Conservation (phyloP, 352 stramenopile species). For the Phytophthora quininea region DNA sequence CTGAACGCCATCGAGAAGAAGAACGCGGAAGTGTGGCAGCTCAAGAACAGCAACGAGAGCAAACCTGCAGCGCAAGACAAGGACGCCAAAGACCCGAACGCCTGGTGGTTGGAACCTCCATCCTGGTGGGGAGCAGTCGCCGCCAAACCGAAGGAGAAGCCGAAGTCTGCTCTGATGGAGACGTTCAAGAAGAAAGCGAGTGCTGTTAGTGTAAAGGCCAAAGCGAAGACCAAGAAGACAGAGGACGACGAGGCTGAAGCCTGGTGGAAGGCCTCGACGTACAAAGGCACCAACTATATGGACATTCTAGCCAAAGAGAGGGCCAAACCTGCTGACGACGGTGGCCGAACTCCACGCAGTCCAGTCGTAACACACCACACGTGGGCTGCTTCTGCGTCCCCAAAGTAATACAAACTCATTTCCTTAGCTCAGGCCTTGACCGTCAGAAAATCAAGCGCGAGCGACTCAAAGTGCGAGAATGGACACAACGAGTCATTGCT, state of each 20-base stretch:
- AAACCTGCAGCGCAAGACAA: conserved; percentile 11
- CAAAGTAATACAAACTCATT: conserved; percentile 22
- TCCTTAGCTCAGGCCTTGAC: conserved; percentile 19
- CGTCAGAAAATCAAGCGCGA: conserved; percentile 58
- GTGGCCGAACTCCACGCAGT: conserved; percentile 29
- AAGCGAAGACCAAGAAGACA: conserved; percentile 14
- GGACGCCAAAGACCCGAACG: conserved; percentile 32
- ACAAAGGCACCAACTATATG: conserved; percentile 78
- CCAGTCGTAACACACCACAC: conserved; percentile 50
- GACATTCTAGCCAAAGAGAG: conserved; percentile 38
- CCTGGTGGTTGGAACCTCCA: conserved; percentile 72
- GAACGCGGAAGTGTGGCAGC: conserved; percentile 68
- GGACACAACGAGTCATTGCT: conserved; percentile 58
- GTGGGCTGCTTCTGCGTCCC: conserved; percentile 38
- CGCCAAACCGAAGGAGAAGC: conserved; percentile 30
- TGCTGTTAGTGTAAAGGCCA: conserved; percentile 3
- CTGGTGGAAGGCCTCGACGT: conserved; percentile 75
- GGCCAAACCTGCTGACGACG: conserved; percentile 14
- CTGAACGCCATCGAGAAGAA: conserved; percentile 76
- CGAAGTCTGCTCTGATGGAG: conserved; percentile 22
- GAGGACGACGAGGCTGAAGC: conserved; percentile 29
- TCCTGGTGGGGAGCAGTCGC: conserved; percentile 58
- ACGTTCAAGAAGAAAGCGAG: conserved; percentile 35
- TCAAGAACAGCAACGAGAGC: conserved; percentile 24
- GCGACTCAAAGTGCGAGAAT: conserved; percentile 67